Conservation (phyloP, 2,329 filamentous ascomycete genomes). For the Scytalidium sp. region DNA sequence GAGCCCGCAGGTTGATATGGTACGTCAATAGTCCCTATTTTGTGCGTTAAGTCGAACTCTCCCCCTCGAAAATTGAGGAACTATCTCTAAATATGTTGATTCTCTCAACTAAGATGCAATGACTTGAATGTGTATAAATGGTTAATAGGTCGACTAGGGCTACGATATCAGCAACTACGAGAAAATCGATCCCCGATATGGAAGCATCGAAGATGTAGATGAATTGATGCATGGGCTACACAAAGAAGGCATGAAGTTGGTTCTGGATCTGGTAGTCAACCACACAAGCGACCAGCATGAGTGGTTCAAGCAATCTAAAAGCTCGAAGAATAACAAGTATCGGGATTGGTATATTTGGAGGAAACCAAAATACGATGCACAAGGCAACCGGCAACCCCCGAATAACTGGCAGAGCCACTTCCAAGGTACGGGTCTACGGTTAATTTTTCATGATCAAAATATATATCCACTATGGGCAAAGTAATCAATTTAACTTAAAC, state of each 20-base stretch:
- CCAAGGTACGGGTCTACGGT: conserved; percentile 31
- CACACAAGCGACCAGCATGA: conserved; percentile 56
- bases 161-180: conserved; percentile 72
- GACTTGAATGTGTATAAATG: no score
- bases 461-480: background rate
- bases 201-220: conserved; percentile 65
- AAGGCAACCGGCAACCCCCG: conserved; percentile 35
- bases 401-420: conserved; percentile 56
- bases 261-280: conserved; percentile 72
- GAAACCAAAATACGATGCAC: conserved; percentile 25
- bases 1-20: conserved; percentile 63
- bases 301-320: conserved; percentile 56
- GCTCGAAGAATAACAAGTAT: conserved; percentile 44
- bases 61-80: no score
- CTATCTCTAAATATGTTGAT: conserved; percentile 41
- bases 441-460: conserved; percentile 21
- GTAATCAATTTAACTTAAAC: background rate
- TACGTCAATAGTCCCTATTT: no score
- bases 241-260: conserved; percentile 58
- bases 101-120: conserved; percentile 22
- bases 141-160: conserved; percentile 67
- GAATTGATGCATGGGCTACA: conserved; percentile 58
- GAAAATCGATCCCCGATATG: conserved; percentile 63
- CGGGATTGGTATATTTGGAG: conserved; percentile 67
- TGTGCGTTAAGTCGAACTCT: no score